These are phyloP conservation scores for Fagopyrum tataricum DNA, from an alignment of 148 eudicot genomes.

Conservation along the genomic window DNA sequence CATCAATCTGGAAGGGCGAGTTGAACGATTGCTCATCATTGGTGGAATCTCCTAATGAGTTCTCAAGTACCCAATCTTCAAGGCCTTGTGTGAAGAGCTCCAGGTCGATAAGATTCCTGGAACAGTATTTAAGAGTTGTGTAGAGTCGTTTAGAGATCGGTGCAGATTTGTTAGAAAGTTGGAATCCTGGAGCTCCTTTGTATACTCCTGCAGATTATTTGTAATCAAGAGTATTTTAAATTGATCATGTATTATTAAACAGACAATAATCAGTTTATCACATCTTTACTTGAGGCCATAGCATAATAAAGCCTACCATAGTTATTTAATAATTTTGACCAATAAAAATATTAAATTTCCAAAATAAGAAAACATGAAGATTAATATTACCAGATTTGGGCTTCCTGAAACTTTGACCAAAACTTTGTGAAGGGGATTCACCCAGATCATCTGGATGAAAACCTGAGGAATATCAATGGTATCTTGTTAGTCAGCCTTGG, in stretches of 20 bases:
- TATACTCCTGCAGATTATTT: conserved; percentile 32
- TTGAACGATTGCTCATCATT: conserved; percentile 36
- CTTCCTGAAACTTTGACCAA: conserved; percentile 39
- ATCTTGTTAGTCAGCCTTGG: background rate
- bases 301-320: background rate
- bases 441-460: conserved; percentile 31
- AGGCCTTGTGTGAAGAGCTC: conserved; percentile 46
- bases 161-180: conserved; percentile 33
- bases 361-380: background rate
- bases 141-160: conserved; percentile 46
- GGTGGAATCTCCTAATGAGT: conserved; percentile 31
- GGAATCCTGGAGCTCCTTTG: conserved; percentile 38
- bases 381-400: conserved; percentile 32
- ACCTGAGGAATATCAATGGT: conserved; percentile 23
- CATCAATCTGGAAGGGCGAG: conserved; percentile 58
- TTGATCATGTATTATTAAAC: background rate
- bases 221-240: background rate
- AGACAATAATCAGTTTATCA: background rate
- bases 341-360: background rate
- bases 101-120: conserved; percentile 45
- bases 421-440: conserved; percentile 27
- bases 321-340: background rate
- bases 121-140: conserved; percentile 46
- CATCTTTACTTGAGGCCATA: background rate
- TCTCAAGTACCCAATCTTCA: conserved; percentile 60